Evolutionary conservation across 2,329 filamentous ascomycete species (phyloP).

Genomic region (Fusarium zealandicum): DNA sequence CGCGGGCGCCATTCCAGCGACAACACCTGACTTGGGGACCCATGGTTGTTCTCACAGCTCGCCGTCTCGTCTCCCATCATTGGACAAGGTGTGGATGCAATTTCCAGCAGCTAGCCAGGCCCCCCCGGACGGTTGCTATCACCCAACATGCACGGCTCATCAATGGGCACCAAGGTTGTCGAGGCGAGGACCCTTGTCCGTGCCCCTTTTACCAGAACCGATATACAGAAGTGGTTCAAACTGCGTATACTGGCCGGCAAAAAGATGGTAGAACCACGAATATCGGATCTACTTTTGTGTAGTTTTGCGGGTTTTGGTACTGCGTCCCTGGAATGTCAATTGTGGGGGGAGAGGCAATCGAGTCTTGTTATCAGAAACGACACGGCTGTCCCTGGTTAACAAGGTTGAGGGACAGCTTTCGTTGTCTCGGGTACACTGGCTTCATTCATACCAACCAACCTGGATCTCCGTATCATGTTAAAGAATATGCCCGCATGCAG

Average conservation of each 20-base stretch:
- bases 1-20: background rate
- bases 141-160: slow-evolving; percentile 14
- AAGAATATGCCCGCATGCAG: slow-evolving; percentile 10
- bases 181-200: slow-evolving; percentile 12
- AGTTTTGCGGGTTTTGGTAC: background rate
- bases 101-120: slow-evolving; percentile 7
- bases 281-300: background rate
- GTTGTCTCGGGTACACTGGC: slow-evolving; percentile 1
- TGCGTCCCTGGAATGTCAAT: background rate
- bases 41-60: slow-evolving; percentile 1
- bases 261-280: background rate
- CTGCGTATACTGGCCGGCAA: background rate
- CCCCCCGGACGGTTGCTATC: slow-evolving; percentile 4
- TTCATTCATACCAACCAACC: background rate
- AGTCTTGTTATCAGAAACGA: background rate
- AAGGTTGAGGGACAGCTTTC: slow-evolving; percentile 5
- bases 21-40: slow-evolving; percentile 10
- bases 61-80: slow-evolving; percentile 10
- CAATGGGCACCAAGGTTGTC: slow-evolving; percentile 8
- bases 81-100: slow-evolving; percentile 20
- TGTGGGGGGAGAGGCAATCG: background rate
- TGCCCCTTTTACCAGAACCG: slow-evolving; percentile 25
- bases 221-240: no score
- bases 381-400: background rate
- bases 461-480: background rate